Base-by-base conservation (phyloP, 345 rosid genomes). In the Barbarea vulgaris region DNA sequence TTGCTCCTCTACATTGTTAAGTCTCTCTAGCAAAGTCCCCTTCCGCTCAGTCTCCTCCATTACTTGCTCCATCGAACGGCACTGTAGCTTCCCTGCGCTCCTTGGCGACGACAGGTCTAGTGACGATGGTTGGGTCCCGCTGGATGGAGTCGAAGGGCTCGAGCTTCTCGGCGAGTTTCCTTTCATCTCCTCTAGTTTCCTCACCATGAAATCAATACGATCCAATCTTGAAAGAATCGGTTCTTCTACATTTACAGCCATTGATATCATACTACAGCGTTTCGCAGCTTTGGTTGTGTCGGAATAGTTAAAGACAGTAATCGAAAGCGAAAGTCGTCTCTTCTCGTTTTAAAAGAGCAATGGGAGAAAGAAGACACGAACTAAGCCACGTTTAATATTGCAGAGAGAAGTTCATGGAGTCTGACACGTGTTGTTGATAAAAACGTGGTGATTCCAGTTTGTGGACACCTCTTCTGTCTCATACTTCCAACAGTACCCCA, bases 201-300 rank as follows among this genome's bases (percentile, higher is more conserved):
- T 77, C 55, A 77, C 67, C 76, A 77, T 77, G 67, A 55, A 39
- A 56, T 77, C 80, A 10, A 77, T 64, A 77, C 80, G 80, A 51
- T 77, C 80, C 33, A 77, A 50, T 70, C 80, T 70, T 11, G 80
- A 77, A n/a, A 77, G 76, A 8, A 77, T 71, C 1, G 80, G 80
- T 70, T 77, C 80, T 55, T 77, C 80, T 27, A 46, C 67, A 7
- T 44, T 44, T 41, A 70, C 2, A 64, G 61, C 76, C 80, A 70
- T 74, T 56, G 7, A 41, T 31, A 17, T 24, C 15, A 18, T 37
- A 50, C 5, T 17, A 37, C 62, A 30, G 6, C 55, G 76, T 22
- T 2, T 14, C n/a, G 5, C 7, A 53, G 64, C 46, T 68, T 67
- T 60, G 74, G 27, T 56, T 56, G 41, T 56, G 51, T 46, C 78